Percentiles rank a stretch among this genome's conserved stretches.
These are phyloP conservation scores for Ascocoryne sarcoides DNA, from an alignment of 2,329 filamentous ascomycete species.

Conservation along the genomic window DNA sequence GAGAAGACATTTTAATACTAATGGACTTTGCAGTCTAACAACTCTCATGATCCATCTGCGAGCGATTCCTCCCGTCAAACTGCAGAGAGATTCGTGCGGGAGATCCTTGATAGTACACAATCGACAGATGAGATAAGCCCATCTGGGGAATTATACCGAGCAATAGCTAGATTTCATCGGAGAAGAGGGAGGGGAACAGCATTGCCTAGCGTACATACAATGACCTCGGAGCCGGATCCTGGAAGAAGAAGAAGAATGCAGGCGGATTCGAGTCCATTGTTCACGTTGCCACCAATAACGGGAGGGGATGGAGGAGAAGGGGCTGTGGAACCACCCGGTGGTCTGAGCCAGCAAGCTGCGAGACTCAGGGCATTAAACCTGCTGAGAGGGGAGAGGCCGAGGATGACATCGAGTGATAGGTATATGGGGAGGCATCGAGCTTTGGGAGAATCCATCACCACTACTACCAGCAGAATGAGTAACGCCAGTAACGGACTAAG, in stretches of 20 bases:
- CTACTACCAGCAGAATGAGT: no score
- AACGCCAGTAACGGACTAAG: constrained; percentile 15
- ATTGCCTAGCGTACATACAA: constrained; percentile 13
- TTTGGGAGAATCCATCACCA: constrained; percentile 8
- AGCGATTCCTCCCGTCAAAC: constrained; percentile 21
- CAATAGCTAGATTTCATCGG: constrained; percentile 34
- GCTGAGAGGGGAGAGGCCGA: constrained; percentile 9
- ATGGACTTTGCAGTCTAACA: constrained; percentile 20
- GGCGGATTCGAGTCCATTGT: constrained; percentile 2
- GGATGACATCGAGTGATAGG: constrained; percentile 22
- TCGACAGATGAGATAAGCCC: constrained; percentile 32
- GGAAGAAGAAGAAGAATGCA: constrained; percentile 8
- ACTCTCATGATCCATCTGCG: constrained; percentile 22
- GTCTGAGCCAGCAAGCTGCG: not conserved
- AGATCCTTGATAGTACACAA: constrained; percentile 32
- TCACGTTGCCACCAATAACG: constrained; percentile 6
- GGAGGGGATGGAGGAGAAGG: not conserved
- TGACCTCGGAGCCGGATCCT: constrained; percentile 17
- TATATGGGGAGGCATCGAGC: constrained; percentile 24
- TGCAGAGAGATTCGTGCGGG: constrained; percentile 29
- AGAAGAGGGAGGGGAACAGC: constrained; percentile 17
- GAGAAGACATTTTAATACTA: constrained; percentile 4
- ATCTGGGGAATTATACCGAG: constrained; percentile 36
- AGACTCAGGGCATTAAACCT: not conserved
- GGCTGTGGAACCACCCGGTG: not conserved